Conservation (phyloP, 371 early-diverging fungal species). For the Zancudomyces culisetae region DNA sequence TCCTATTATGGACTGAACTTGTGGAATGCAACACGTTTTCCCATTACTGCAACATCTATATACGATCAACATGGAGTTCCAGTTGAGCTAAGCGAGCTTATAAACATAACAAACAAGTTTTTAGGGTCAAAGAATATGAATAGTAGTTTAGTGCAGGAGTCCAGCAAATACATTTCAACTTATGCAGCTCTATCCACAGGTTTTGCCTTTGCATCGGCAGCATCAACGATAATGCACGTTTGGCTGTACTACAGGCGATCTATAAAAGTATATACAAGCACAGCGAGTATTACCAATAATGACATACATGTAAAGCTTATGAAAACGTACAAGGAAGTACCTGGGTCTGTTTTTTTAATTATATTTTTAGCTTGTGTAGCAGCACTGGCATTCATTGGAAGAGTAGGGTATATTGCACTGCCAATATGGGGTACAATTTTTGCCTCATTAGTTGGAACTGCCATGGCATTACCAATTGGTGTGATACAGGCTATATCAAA, state of each 20-base stretch:
- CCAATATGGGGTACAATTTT: constrained; percentile 20
- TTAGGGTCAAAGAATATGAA: constrained; percentile 6
- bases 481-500: constrained; percentile 23
- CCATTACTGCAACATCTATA: constrained; percentile 19
- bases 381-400: neutral
- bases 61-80: constrained; percentile 24
- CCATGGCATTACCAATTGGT: constrained; percentile 53
- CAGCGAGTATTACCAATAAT: constrained; percentile 22
- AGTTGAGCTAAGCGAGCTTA: neutral
- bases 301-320: constrained; percentile 42
- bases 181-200: constrained; percentile 30
- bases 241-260: constrained; percentile 35
- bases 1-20: constrained; percentile 34
- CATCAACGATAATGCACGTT: constrained; percentile 33
- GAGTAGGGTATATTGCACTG: constrained; percentile 24
- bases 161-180: constrained; percentile 32
- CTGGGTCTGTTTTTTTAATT: constrained; percentile 38
- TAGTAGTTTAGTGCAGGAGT: constrained; percentile 25
- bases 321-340: constrained; percentile 39
- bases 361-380: constrained; percentile 31
- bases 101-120: constrained; percentile 5
- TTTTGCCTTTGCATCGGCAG: constrained; percentile 34
- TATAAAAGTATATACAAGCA: constrained; percentile 27
- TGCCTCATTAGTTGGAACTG: constrained; percentile 21
- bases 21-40: constrained; percentile 31